Percentiles rank a stretch among this genome's conserved stretches.
Evolutionary conservation across 2,329 filamentous ascomycete genomes (phyloP).

Genomic region (Sclerotinia subarctica): DNA sequence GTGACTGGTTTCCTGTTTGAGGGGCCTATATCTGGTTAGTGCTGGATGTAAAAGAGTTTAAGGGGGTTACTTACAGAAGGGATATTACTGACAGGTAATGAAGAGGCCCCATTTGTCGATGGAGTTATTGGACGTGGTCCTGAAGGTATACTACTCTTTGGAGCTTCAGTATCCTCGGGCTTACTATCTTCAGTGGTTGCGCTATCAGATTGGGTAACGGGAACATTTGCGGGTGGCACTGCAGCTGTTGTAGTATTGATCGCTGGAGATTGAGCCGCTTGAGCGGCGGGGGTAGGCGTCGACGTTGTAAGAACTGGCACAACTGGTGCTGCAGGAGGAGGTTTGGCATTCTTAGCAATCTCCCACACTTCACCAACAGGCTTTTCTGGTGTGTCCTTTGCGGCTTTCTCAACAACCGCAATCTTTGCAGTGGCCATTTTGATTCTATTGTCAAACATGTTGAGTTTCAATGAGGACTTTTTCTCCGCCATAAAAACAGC

Average conservation of each 20-base stretch:
- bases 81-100: constrained; percentile 31
- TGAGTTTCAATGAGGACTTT: constrained; percentile 70
- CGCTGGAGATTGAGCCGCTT: constrained; percentile 3
- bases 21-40: constrained; percentile 27
- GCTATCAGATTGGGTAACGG: constrained; percentile 28
- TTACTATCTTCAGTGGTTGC: constrained; percentile 21
- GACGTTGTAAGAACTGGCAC: constrained; percentile 23
- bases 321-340: constrained; percentile 34
- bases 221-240: not conserved
- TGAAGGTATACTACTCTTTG: constrained; percentile 20
- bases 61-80: constrained; percentile 31
- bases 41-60: not conserved
- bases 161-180: constrained; percentile 27
- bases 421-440: constrained; percentile 67
- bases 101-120: constrained; percentile 27
- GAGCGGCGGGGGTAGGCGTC: not conserved
- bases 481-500: constrained; percentile 72
- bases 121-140: constrained; percentile 20
- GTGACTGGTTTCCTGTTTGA: constrained; percentile 26
- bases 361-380: constrained; percentile 86
- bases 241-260: constrained; percentile 1
- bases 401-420: constrained; percentile 75
- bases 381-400: constrained; percentile 77
- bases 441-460: constrained; percentile 71
- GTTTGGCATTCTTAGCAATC: constrained; percentile 66